Percentiles rank a stretch among this genome's conserved stretches.
Conservation (phyloP, 352 stramenopile genomes). For the Globisporangium perplexum region DNA sequence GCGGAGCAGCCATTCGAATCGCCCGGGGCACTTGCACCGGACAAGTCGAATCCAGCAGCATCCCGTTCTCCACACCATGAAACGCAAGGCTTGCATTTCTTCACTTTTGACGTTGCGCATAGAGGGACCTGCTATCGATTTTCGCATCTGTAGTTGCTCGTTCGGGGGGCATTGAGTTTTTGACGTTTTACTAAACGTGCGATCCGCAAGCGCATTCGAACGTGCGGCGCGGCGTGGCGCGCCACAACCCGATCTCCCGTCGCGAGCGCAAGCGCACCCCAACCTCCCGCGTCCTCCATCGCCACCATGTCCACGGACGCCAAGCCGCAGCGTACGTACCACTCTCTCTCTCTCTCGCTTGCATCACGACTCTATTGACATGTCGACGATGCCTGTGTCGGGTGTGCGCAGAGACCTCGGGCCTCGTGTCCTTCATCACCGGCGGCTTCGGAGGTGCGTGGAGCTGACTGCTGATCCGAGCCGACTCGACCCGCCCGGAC, state of each 20-base stretch:
- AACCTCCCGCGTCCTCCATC: slow-evolving; percentile 1
- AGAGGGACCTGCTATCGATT: too few species aligned
- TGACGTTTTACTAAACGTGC: slow-evolving; percentile 29
- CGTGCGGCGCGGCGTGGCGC: too few species aligned
- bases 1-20: too few species aligned
- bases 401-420: slow-evolving; percentile 51
- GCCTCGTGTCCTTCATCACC: slow-evolving; percentile 92
- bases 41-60: too few species aligned
- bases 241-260: slow-evolving; percentile 7
- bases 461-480: too few species aligned
- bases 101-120: not conserved
- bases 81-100: too few species aligned
- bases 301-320: not conserved
- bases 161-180: not conserved
- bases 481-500: too few species aligned
- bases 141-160: too few species aligned
- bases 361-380: not conserved
- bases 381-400: too few species aligned
- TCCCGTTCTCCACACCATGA: too few species aligned
- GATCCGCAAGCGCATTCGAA: slow-evolving; percentile 21
- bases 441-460: slow-evolving; percentile 88
- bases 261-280: slow-evolving; percentile 4
- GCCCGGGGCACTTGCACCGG: too few species aligned
- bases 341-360: slow-evolving; percentile 2
- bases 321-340: slow-evolving; percentile 12